Conservation (phyloP, 2,329 filamentous ascomycete genomes). For the Penicillium sp. region DNA sequence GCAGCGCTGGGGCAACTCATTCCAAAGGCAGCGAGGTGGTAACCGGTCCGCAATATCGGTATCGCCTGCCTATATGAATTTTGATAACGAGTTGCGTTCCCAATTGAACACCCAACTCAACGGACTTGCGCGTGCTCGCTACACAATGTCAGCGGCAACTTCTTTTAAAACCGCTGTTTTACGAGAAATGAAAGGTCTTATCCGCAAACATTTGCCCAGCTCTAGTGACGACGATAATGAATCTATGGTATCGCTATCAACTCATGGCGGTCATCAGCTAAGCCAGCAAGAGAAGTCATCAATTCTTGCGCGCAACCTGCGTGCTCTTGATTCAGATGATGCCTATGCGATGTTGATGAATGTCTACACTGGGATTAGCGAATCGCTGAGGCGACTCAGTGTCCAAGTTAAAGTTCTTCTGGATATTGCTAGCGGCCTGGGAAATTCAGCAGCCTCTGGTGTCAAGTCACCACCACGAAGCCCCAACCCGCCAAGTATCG, state of each 20-base stretch:
- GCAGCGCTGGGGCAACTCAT: constrained; percentile 78
- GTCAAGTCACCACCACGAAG: constrained; percentile 51
- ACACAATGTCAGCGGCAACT: constrained; percentile 76
- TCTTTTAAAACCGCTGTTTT: constrained; percentile 80
- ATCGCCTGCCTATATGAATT: constrained; percentile 75
- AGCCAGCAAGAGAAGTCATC: constrained; percentile 87
- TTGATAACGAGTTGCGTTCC: constrained; percentile 67
- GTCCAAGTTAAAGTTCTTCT: constrained; percentile 93
- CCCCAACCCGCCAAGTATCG: constrained; percentile 45
- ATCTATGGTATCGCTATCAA: constrained; percentile 83
- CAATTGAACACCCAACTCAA: constrained; percentile 69
- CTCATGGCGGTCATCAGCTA: constrained; percentile 65
- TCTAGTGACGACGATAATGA: constrained; percentile 93
- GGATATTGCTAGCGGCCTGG: constrained; percentile 73
- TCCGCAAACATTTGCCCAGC: constrained; percentile 81
- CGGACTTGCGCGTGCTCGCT: constrained; percentile 77
- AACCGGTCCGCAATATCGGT: constrained; percentile 66
- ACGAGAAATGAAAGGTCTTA: constrained; percentile 80
- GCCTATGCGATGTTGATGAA: constrained; percentile 78
- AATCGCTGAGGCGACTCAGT: constrained; percentile 78
- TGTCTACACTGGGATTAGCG: constrained; percentile 83
- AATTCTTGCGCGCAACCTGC: constrained; percentile 81
- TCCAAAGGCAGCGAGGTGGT: constrained; percentile 67
- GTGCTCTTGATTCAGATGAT: constrained; percentile 77
- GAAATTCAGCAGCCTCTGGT: constrained; percentile 41